phyloP scores from a whole-genome alignment of 306 rosid species.

The Ochetophila trinervis region DNA sequence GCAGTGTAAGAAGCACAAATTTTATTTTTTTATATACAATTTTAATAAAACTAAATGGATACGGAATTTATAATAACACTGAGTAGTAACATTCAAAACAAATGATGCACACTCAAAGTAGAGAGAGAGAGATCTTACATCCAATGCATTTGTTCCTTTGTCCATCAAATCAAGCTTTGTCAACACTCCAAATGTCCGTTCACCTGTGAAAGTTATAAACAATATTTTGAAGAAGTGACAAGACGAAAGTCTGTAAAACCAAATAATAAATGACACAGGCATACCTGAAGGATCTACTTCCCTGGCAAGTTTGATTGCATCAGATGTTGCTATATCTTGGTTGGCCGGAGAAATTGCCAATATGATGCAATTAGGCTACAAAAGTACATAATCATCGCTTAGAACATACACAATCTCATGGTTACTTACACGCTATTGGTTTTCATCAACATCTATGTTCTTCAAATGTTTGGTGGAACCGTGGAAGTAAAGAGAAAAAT shows the following conservation, averaged over 20 bases:
- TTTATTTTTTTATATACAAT: not conserved
- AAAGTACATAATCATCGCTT: conserved; percentile 15
- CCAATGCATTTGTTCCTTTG: conserved; percentile 91
- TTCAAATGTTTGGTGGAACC: not conserved
- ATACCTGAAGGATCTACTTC: conserved; percentile 88
- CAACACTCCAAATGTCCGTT: conserved; percentile 88
- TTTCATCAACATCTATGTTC: no score
- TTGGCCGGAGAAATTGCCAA: conserved; percentile 92
- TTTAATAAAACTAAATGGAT: not conserved
- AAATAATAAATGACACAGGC: not conserved
- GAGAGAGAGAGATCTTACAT: conserved; percentile 43
- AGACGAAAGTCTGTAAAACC: conserved; percentile 1
- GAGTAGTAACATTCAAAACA: not conserved
- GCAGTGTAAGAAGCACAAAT: not conserved
- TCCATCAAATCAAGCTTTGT: conserved; percentile 97
- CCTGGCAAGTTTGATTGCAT: conserved; percentile 85
- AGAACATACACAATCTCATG: not conserved
- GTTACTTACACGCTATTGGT: not conserved
- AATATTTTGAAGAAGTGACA: conserved; percentile 2
- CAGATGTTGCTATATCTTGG: conserved; percentile 92
- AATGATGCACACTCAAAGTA: not conserved
- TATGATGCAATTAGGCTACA: conserved; percentile 81
- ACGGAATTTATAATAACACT: no score
- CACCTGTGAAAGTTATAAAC: conserved; percentile 48
- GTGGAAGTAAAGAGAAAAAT: not conserved